Base-by-base conservation (phyloP, 352 stramenopile genomes). In the Phytophthora meadii region DNA sequence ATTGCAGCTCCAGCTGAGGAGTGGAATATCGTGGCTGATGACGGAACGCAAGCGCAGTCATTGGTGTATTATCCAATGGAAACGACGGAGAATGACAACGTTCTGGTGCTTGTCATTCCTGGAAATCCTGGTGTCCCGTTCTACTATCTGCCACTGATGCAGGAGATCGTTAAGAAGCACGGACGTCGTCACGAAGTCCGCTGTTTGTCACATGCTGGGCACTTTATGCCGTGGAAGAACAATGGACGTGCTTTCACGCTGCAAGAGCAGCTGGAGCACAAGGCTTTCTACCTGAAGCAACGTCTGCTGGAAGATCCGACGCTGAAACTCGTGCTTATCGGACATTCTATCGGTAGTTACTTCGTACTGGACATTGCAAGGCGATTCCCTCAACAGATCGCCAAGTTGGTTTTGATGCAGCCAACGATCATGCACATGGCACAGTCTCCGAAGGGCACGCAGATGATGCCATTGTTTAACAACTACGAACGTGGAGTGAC, bases 151-250 rank as follows among this genome's bases (percentile, higher is more conserved):
- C 79, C 84, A 39, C 67, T 91, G 17, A 87, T 91, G 84, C 79
- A 81, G 24, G 65, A 82, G 58, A 40, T 93, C 24, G 59, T 81
- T 0, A 49, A 59, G 25, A 70, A 57, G 14, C 65, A 79, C 24
- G 73, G 68, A 39, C 61, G 63, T 5, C 63, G 57, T 17, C 60
- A 80, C 34, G 84, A 93, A 72, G 70, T 93, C 28, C 81, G 83
- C 25, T 78, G 76, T 45, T 48, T 93, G 12, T 82, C 80, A 4
- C 81, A 93, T 11, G 60, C 82, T 2, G 75, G 82, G 28, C 84
- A 93, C 54, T 89, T 78, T 51, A 80, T 87, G 77, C 81, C 84
- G 9, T 86, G 74, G 72, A 86, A 82, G 49, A 89, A 90, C 71
- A 76, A 77, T 42, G 65, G 67, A 41, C 70, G 71, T 4, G 50